A percentile compares a stretch with the other conserved stretches of the same genome.
phyloP scores from a whole-genome alignment of 495 filamentous ascomycete genomes.

The Poronia punctata region DNA sequence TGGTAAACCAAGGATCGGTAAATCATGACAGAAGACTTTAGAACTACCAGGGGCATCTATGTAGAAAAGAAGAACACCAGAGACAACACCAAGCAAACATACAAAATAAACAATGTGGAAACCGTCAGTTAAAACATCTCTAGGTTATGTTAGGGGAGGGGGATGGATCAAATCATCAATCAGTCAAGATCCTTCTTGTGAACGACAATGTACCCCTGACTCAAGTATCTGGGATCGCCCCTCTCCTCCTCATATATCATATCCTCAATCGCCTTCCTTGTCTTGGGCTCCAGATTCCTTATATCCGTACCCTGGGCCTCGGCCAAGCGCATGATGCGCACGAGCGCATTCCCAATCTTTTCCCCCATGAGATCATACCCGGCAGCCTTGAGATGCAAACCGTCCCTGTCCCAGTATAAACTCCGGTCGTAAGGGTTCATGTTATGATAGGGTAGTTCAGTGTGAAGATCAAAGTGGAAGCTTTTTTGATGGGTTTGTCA shows the following conservation, averaged over 20 bases:
- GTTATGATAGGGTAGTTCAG: conserved; percentile 44
- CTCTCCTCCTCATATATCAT: conserved; percentile 35
- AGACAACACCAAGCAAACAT: too few species aligned
- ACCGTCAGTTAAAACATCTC: too few species aligned
- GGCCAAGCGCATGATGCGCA: conserved; percentile 34
- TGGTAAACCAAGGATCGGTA: too few species aligned
- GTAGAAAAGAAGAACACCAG: not conserved
- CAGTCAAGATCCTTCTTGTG: conserved; percentile 37
- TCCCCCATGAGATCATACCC: conserved; percentile 56
- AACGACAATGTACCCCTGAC: conserved; percentile 42
- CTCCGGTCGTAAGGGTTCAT: conserved; percentile 35
- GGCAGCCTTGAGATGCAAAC: conserved; percentile 49
- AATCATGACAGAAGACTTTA: too few species aligned
- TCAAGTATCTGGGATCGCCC: conserved; percentile 30
- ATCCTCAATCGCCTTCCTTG: conserved; percentile 29
- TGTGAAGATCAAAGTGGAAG: conserved; percentile 48
- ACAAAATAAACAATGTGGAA: too few species aligned
- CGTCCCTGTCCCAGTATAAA: conserved; percentile 51
- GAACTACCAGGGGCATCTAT: too few species aligned
- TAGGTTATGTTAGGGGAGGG: too few species aligned
- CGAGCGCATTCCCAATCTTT: conserved; percentile 41
- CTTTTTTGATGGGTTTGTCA: conserved; percentile 20
- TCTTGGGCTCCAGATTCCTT: conserved; percentile 14
- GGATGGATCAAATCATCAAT: too few species aligned
- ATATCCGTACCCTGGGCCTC: conserved; percentile 23